Conservation (phyloP, 768 basidiomycete genomes). For the Mrakia frigida region DNA sequence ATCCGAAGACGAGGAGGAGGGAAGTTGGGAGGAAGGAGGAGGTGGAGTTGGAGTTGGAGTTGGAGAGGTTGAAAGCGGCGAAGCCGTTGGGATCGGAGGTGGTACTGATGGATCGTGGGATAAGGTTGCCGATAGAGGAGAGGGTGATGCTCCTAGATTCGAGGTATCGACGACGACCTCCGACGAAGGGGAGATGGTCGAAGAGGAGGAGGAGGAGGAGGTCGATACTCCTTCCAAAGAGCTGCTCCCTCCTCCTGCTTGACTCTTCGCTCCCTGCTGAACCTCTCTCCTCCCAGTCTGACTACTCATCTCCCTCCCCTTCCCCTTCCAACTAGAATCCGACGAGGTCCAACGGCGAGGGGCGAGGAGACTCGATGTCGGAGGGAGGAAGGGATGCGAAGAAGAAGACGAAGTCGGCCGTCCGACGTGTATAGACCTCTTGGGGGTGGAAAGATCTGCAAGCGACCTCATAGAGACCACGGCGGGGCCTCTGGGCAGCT, state of each 20-base stretch:
- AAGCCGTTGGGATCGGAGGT: not conserved
- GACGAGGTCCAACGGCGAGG: too few species aligned
- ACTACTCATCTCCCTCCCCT: slow-evolving; percentile 19
- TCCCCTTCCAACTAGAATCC: not conserved
- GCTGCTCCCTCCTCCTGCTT: not conserved
- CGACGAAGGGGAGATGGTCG: not conserved
- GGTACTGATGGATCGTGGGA: slow-evolving; percentile 7
- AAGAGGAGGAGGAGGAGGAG: not conserved
- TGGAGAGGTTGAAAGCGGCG: not conserved
- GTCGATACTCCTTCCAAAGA: not conserved
- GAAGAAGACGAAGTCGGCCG: too few species aligned
- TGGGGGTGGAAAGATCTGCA: too few species aligned
- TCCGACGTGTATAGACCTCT: too few species aligned
- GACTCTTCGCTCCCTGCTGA: not conserved
- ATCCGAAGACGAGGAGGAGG: not conserved
- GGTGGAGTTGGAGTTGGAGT: not conserved
- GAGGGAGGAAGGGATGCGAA: too few species aligned
- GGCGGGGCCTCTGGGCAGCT: too few species aligned
- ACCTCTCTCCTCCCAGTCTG: not conserved
- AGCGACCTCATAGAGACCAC: too few species aligned
- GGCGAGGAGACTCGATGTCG: too few species aligned
- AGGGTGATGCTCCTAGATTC: not conserved
- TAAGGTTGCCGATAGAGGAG: not conserved
- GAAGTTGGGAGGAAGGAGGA: not conserved
- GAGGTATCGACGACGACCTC: slow-evolving; percentile 1